Base-by-base conservation (phyloP, 352 stramenopile genomes). In the Pythium brachiatum region DNA sequence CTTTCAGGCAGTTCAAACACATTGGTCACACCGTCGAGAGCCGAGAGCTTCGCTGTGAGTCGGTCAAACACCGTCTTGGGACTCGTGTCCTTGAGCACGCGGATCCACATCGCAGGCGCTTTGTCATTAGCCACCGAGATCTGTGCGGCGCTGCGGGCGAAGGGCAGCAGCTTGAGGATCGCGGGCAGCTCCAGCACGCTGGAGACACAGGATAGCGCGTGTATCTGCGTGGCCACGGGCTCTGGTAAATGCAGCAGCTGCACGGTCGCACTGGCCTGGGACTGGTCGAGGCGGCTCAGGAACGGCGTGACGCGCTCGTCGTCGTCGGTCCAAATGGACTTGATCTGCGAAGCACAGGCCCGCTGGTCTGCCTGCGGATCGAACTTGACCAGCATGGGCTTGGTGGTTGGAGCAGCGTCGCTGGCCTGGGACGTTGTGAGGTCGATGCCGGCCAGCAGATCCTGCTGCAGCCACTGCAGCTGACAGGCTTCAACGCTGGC, bases 141-240 rank as follows among this genome's bases (percentile, higher is more conserved):
- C 34, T 87, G 76, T 12, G 62, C 62, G 4, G 59, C 59, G 29
- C 59, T 59, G 36, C 61, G 61, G 0, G 61, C 61, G 7, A 94
- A 88, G 12, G 85, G 85, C 69, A 86, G 74, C 20, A 94, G 64
- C 62, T 92, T 94, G 51, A 91, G 62, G 43, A 94, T 74, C 25
- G 69, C 41, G 7, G 61, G 61, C 53, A 68, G 12, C 53, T 68
- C 43, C 2, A 43, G 23, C 18, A 62, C 53, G 60, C 43, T 60
- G 29, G 48, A 9, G 12, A 66, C 53, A 29, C 60, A 66, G 41
- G 44, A 27, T 2, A 66, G 32, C 9, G 21, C 27, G 13, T 26
- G 51, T 29, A 66, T 79, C 9, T 66, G 52, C 6, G 68, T 57
- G 3, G 72, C 72, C 5, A 76, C 29, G 3, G 58, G 34, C 36